These are phyloP conservation scores for Fusarium pseudonygamai DNA, from an alignment of 2,329 filamentous ascomycete genomes.

Conservation along the genomic window DNA sequence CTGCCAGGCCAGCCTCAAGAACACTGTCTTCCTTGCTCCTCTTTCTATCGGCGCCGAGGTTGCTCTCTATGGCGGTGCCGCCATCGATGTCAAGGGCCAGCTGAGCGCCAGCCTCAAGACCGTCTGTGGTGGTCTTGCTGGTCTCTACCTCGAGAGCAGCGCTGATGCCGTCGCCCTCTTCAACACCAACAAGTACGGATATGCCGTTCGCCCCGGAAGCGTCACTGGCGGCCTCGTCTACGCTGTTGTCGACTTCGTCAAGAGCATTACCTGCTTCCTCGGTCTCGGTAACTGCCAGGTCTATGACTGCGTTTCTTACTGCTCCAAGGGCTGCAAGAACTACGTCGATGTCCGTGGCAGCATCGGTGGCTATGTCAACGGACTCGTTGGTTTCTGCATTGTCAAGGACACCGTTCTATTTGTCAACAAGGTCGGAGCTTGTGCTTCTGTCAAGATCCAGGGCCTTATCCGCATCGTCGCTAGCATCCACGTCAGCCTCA, in stretches of 20 bases:
- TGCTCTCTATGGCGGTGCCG: conserved; percentile 37
- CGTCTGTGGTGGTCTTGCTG: conserved; percentile 45
- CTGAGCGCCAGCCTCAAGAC: conserved; percentile 47
- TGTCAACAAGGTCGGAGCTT: conserved; percentile 38
- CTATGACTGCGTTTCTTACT: conserved; percentile 52
- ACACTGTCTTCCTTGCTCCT: conserved; percentile 48
- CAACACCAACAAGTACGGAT: conserved; percentile 50
- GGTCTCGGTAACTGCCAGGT: conserved; percentile 46
- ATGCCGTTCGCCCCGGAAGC: conserved; percentile 38
- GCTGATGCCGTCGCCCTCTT: conserved; percentile 49
- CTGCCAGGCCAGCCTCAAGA: conserved; percentile 49
- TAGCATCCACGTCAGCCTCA: conserved; percentile 43
- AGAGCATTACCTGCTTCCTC: conserved; percentile 43
- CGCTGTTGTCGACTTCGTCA: conserved; percentile 40
- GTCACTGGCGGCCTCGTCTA: conserved; percentile 42
- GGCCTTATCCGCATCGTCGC: conserved; percentile 48
- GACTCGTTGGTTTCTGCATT: conserved; percentile 47
- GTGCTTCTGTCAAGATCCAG: conserved; percentile 43
- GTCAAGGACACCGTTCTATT: conserved; percentile 45
- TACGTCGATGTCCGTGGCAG: conserved; percentile 47
- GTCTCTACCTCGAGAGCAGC: conserved; percentile 47
- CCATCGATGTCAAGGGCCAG: conserved; percentile 38
- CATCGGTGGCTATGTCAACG: conserved; percentile 44
- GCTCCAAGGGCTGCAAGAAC: conserved; percentile 52
- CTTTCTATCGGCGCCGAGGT: conserved; percentile 42